Evolutionary conservation across 257 asterid species (phyloP), one percentile per base, ranked within the genome.

Genomic region (Petrea volubilis): DNA sequence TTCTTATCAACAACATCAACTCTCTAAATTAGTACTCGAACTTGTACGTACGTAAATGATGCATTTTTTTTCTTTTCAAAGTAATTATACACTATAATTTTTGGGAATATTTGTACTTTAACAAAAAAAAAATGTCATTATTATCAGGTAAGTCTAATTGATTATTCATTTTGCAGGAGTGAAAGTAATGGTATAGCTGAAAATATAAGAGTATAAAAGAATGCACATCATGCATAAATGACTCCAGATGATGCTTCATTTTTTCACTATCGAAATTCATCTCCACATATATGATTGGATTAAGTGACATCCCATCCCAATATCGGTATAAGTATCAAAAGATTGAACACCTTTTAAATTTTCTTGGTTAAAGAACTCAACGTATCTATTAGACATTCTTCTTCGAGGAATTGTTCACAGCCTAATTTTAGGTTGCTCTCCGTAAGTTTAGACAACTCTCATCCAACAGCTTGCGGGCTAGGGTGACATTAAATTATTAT

Each of bases 281-380:
- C 59, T 20, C 59, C 65, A 64, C 21, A 33, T 8, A 9, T 65
- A 64, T 71, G 44, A 64, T 71, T 64, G 60, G 7, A 21, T 70
- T 25, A n/a, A n/a, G n/a, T n/a, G n/a, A n/a, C n/a, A n/a, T n/a
- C n/a, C n/a, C n/a, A n/a, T n/a, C n/a, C n/a, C n/a, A n/a, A n/a
- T n/a, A n/a, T n/a, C n/a, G n/a, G n/a, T n/a, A n/a, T n/a, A n/a
- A n/a, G n/a, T n/a, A n/a, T n/a, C n/a, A n/a, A n/a, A n/a, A n/a
- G n/a, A n/a, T n/a, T n/a, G n/a, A n/a, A n/a, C n/a, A n/a, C n/a
- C n/a, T n/a, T n/a, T n/a, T n/a, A n/a, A n/a, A n/a, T n/a, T n/a
- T n/a, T n/a, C n/a, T n/a, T n/a, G n/a, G n/a, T n/a, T n/a, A n/a
- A n/a, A n/a, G n/a, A n/a, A n/a, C n/a, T n/a, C n/a, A n/a, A n/a